Evolutionary conservation across 2,329 filamentous ascomycete species (phyloP).

Genomic region (Cytospora piceae): DNA sequence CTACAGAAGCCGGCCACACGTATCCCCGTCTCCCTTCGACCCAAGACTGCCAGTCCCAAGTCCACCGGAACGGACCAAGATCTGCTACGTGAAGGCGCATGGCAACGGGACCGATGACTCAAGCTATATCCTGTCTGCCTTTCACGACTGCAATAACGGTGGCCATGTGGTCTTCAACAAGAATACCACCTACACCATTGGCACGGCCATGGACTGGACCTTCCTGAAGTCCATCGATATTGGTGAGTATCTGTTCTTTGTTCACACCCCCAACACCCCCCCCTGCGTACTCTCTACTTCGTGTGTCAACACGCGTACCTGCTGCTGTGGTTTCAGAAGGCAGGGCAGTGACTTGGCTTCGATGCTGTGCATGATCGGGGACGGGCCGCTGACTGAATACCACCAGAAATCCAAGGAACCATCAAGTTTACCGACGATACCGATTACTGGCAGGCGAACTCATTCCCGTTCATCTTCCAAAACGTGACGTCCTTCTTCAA

Average conservation of each 20-base stretch:
- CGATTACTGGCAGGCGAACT: conserved; percentile 67
- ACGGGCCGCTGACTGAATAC: conserved; percentile 27
- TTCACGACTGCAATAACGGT: conserved; percentile 61
- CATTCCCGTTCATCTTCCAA: conserved; percentile 66
- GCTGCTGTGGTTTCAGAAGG: conserved; percentile 10
- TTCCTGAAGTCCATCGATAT: conserved; percentile 65
- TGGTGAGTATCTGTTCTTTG: conserved; percentile 41
- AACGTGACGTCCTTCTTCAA: conserved; percentile 70
- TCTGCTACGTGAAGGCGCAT: conserved; percentile 60
- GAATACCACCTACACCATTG: conserved; percentile 60
- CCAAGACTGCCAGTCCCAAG: conserved; percentile 37
- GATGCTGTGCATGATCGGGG: conserved; percentile 9
- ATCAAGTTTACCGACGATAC: conserved; percentile 68
- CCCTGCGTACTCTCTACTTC: neutral
- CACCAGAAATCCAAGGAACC: conserved; percentile 35
- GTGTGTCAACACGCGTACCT: conserved; percentile 17
- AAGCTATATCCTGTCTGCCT: conserved; percentile 50
- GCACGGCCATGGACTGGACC: conserved; percentile 64
- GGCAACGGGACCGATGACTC: conserved; percentile 41
- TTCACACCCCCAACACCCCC: neutral
- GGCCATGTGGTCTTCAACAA: conserved; percentile 61
- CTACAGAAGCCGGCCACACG: conserved; percentile 31
- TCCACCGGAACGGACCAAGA: conserved; percentile 44
- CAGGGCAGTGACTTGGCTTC: neutral
- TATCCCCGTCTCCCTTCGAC: conserved; percentile 32